A percentile compares a stretch with the other conserved stretches of the same genome.
These are phyloP conservation scores for Ophiocordyceps camponoti-saundersi DNA, from an alignment of 2,329 filamentous ascomycete genomes.

Conservation along the genomic window DNA sequence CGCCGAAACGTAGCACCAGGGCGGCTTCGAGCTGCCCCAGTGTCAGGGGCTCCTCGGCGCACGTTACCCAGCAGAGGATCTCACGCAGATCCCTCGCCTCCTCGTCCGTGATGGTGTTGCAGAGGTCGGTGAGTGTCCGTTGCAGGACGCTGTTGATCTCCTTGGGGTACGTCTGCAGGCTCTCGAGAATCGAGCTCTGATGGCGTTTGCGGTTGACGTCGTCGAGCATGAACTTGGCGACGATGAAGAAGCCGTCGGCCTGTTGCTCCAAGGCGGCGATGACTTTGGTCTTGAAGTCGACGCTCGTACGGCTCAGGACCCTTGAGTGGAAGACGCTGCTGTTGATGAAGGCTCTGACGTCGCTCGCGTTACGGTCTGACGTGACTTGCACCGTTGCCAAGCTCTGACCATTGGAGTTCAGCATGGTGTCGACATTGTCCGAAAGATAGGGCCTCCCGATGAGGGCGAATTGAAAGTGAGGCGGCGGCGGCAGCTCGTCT, in stretches of 20 bases:
- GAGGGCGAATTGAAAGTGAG: conserved; percentile 19
- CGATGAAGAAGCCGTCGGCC: conserved; percentile 29
- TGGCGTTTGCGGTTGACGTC: conserved; percentile 28
- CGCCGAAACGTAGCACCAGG: conserved; percentile 23
- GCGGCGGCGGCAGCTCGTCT: conserved; percentile 3
- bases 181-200: conserved; percentile 24
- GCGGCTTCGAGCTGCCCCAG: conserved; percentile 26
- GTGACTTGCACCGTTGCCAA: conserved; percentile 24
- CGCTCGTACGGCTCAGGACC: conserved; percentile 15
- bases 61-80: conserved; percentile 27
- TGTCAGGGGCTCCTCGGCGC: conserved; percentile 23
- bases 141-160: conserved; percentile 24
- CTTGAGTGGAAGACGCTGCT: conserved; percentile 21
- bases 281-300: conserved; percentile 18
- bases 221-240: conserved; percentile 31
- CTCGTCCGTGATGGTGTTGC: conserved; percentile 18
- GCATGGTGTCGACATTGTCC: conserved; percentile 16
- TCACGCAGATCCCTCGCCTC: conserved; percentile 26
- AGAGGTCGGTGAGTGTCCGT: conserved; percentile 23
- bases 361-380: conserved; percentile 20
- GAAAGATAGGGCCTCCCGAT: conserved; percentile 24
- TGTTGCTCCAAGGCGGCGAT: conserved; percentile 21
- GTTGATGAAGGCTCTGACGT: conserved; percentile 24
- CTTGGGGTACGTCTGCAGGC: conserved; percentile 25
- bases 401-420: conserved; percentile 17